A percentile compares a stretch with the other conserved stretches of the same genome.
Conservation (phyloP, 495 filamentous ascomycete genomes). For the Lepraria neglecta region DNA sequence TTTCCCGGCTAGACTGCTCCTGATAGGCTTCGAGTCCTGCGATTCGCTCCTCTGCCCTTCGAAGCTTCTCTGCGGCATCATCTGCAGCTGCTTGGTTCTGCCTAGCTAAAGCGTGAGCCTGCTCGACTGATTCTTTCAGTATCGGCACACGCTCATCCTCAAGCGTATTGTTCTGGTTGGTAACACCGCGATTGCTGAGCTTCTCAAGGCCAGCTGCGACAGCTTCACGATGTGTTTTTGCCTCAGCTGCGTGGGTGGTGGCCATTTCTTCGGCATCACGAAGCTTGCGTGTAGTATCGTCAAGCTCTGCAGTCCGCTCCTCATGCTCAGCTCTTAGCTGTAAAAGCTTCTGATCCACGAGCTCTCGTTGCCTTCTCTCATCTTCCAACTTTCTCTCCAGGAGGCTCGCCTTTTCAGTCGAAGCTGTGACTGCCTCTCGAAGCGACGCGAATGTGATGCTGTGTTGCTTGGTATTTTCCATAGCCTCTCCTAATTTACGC, state of each 20-base stretch:
- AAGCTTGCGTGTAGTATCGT: constrained; percentile 62
- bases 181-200: constrained; percentile 48
- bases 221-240: constrained; percentile 74
- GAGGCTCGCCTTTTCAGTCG: constrained; percentile 62
- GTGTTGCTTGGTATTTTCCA: constrained; percentile 62
- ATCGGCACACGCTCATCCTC: constrained; percentile 69
- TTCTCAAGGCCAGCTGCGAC: constrained; percentile 78
- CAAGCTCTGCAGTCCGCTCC: constrained; percentile 72
- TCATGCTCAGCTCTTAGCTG: constrained; percentile 83
- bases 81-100: constrained; percentile 91
- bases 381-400: constrained; percentile 81
- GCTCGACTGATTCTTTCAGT: constrained; percentile 71
- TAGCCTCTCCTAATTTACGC: constrained; percentile 59
- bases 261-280: constrained; percentile 84
- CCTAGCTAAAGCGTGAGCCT: constrained; percentile 71
- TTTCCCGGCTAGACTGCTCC: constrained; percentile 90
- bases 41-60: constrained; percentile 89
- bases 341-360: constrained; percentile 68
- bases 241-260: constrained; percentile 82
- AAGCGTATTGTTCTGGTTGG: constrained; percentile 43
- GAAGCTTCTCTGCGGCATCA: constrained; percentile 75
- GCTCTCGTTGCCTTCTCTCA: constrained; percentile 68
- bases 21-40: constrained; percentile 94
- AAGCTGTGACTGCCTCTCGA: constrained; percentile 71
- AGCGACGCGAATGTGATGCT: constrained; percentile 66